Conservation (phyloP, 345 rosid genomes). For the Rhodamnia argentea region DNA sequence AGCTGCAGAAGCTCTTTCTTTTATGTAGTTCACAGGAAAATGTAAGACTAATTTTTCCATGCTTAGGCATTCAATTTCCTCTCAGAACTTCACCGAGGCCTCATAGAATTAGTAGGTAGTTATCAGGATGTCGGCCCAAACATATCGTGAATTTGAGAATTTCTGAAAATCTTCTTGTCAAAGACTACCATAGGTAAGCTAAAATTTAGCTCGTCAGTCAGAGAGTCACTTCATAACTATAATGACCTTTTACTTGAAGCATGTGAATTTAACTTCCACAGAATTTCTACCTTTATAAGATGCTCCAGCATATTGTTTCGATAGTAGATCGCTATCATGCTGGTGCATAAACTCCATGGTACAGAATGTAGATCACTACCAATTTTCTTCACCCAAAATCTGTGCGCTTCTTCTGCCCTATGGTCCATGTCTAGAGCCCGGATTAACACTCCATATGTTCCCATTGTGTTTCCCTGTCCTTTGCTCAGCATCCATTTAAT, state of each 20-base stretch:
- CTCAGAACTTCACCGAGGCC: neutral
- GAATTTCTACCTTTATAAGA: constrained; percentile 53
- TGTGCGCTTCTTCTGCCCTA: constrained; percentile 84
- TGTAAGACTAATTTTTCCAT: neutral
- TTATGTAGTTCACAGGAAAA: neutral
- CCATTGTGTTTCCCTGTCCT: constrained; percentile 91
- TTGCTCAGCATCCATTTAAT: constrained; percentile 99
- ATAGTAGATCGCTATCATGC: constrained; percentile 70
- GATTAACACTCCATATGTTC: constrained; percentile 61
- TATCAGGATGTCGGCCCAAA: neutral
- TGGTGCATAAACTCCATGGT: constrained; percentile 76
- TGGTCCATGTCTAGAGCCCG: constrained; percentile 85
- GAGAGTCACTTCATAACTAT: neutral
- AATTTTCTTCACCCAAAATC: constrained; percentile 67
- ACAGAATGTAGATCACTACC: constrained; percentile 78
- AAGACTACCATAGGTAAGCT: neutral
- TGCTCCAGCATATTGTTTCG: constrained; percentile 73
- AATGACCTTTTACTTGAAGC: neutral
- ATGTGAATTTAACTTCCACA: neutral
- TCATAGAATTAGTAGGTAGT: neutral
- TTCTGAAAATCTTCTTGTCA: neutral
- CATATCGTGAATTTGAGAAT: neutral
- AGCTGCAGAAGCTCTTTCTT: neutral
- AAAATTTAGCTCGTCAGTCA: neutral
- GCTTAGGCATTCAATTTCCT: neutral